Evolutionary conservation across 2,329 filamentous ascomycete species (phyloP), one percentile per base, ranked within the genome.

Genomic region (Cadophora sp.): DNA sequence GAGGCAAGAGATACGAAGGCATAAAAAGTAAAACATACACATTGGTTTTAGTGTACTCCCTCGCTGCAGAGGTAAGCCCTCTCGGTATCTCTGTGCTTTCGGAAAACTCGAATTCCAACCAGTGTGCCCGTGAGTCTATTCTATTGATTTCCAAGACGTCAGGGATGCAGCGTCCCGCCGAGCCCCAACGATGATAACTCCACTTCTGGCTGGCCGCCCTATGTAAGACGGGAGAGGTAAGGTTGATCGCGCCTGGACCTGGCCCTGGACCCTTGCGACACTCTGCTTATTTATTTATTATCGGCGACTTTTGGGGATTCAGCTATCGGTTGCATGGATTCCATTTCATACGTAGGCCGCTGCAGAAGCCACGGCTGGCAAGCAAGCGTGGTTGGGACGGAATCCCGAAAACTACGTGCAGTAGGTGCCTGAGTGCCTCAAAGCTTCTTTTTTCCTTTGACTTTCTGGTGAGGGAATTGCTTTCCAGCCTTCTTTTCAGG

Each of bases 121-220:
- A 33, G 48, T 22, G 48, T 51, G 24, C 48, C 47, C 5, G 47
- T 22, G 4, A 14, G 22, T 50, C 20, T 11, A 16, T 51, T n/a
- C n/a, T n/a, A 51, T 51, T 30, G 48, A 51, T 51, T 51, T 51
- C 24, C 48, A 9, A 30, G 48, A 24, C 22, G 53, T 14, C 33
- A 41, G 13, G 53, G 53, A 58, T 58, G 2, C 53, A 41, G 53
- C n/a, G 53, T 41, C 27, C 41, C 53, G 33, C 53, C 53, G 33
- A 58, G 53, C 2, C 36, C 53, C n/a, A n/a, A n/a, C n/a, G 33
- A 58, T 30, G n/a, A n/a, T n/a, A n/a, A 30, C 24, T 51, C 48
- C 24, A 30, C 48, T 51, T 18, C 30, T 24, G 24, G n/a, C 13
- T 5, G 22, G 4, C 30, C 9, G 30, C 4, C 30, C 30, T 33